Conservation (phyloP, 164 flowering plant genomes). For the Platanus orientalis region DNA sequence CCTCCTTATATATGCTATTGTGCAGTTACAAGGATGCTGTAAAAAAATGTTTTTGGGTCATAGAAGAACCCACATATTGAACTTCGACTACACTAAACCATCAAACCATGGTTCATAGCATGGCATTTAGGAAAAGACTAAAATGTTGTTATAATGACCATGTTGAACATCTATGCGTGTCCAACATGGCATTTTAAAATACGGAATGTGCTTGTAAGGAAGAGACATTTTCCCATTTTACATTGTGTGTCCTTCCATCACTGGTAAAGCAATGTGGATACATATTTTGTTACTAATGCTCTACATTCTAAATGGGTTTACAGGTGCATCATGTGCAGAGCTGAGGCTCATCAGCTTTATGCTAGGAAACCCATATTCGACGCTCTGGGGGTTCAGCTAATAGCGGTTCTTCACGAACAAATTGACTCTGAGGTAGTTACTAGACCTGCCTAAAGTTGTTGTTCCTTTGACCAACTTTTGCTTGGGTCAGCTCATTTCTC, state of each 20-base stretch:
- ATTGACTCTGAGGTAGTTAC: slow-evolving; percentile 68
- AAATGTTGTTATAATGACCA: no score
- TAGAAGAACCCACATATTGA: no score
- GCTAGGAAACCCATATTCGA: slow-evolving; percentile 74
- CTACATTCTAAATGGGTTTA: slow-evolving; percentile 18
- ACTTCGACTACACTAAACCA: no score
- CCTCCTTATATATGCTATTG: no score
- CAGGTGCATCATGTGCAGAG: slow-evolving; percentile 93
- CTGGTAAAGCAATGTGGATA: background rate
- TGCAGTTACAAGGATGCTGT: no score
- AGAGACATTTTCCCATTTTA: no score
- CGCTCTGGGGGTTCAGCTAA: slow-evolving; percentile 59
- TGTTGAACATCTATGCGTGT: no score
- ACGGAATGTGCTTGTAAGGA: no score
- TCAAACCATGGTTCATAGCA: no score
- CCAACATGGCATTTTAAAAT: no score
- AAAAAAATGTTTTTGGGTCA: no score
- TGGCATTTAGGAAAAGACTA: no score
- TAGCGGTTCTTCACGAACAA: slow-evolving; percentile 68
- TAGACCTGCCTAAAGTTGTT: slow-evolving; percentile 1
- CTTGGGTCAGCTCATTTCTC: background rate
- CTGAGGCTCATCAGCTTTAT: slow-evolving; percentile 76
- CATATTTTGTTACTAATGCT: background rate
- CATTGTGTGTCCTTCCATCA: background rate
- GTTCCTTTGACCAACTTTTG: background rate